A percentile compares a stretch with the other conserved stretches of the same genome.
Conservation (phyloP, 2,329 filamentous ascomycete genomes). For the Fusarium floridanum region DNA sequence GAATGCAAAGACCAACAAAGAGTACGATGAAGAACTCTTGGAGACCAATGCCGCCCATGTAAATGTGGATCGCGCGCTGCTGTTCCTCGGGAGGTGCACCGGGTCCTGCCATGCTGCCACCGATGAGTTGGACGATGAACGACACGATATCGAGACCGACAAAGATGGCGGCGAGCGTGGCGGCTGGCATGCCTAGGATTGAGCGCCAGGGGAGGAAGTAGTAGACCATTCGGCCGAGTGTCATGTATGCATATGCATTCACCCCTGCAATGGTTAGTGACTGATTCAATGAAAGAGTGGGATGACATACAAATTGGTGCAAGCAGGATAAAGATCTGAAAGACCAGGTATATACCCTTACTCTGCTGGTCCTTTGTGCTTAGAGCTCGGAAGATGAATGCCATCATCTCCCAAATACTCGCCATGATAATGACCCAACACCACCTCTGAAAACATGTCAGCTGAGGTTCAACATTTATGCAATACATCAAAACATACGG, state of each 20-base stretch:
- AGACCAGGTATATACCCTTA: constrained; percentile 31
- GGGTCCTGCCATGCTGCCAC: constrained; percentile 48
- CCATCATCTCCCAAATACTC: constrained; percentile 44
- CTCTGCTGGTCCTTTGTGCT: constrained; percentile 40
- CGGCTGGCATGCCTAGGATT: constrained; percentile 54
- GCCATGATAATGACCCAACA: constrained; percentile 56
- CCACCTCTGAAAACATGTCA: constrained; percentile 40
- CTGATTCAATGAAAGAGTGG: rapidly evolving
- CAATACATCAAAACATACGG: constrained; percentile 31
- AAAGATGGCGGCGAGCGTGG: constrained; percentile 54
- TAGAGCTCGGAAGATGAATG: constrained; percentile 38
- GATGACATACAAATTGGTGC: constrained; percentile 40
- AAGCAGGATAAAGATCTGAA: constrained; percentile 42
- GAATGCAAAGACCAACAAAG: constrained; percentile 55
- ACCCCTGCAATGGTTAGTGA: constrained; percentile 49
- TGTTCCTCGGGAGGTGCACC: constrained; percentile 44
- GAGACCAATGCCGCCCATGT: constrained; percentile 66
- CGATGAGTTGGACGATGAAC: constrained; percentile 52
- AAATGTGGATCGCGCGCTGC: constrained; percentile 56
- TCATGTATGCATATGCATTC: constrained; percentile 63
- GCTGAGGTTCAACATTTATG: rapidly evolving
- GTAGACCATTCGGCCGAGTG: constrained; percentile 60
- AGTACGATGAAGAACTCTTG: constrained; percentile 64
- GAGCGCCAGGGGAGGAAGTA: constrained; percentile 55
- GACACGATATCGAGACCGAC: constrained; percentile 57